Conservation (phyloP, 768 basidiomycete genomes). For the Lactifluus volemus region DNA sequence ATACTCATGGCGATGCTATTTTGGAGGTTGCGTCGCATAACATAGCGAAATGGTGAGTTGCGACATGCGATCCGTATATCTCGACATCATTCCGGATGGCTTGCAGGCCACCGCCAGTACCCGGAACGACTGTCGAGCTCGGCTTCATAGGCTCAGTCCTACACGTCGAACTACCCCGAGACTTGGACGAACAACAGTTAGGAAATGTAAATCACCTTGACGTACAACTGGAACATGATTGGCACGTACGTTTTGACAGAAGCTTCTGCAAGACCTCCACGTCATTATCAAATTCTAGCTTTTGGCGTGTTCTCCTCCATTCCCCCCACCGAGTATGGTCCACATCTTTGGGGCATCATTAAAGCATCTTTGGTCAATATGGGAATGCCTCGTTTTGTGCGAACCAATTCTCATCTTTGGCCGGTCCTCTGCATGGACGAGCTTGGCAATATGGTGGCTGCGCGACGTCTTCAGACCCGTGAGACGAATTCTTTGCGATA, state of each 20-base stretch:
- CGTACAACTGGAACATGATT: slow-evolving; percentile 15
- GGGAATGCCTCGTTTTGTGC: slow-evolving; percentile 89
- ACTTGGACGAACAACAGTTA: slow-evolving; percentile 64
- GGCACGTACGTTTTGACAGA: slow-evolving; percentile 4
- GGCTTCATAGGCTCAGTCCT: slow-evolving; percentile 78
- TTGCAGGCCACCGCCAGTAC: slow-evolving; percentile 67
- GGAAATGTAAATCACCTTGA: slow-evolving; percentile 34
- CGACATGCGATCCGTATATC: neutral
- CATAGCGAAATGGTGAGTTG: slow-evolving; percentile 69
- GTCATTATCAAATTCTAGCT: slow-evolving; percentile 35
- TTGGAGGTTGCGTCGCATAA: slow-evolving; percentile 82
- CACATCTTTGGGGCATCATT: slow-evolving; percentile 55
- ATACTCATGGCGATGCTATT: slow-evolving; percentile 67
- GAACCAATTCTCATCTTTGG: slow-evolving; percentile 87
- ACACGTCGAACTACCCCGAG: slow-evolving; percentile 61
- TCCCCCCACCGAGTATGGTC: slow-evolving; percentile 46
- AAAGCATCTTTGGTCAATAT: slow-evolving; percentile 70
- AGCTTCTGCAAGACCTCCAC: neutral
- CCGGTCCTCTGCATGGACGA: slow-evolving; percentile 68
- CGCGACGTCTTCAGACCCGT: slow-evolving; percentile 82
- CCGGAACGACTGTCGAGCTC: slow-evolving; percentile 62
- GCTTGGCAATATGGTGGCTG: slow-evolving; percentile 89
- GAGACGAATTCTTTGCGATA: slow-evolving; percentile 19
- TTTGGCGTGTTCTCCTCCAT: slow-evolving; percentile 52
- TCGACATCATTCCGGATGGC: slow-evolving; percentile 26